Evolutionary conservation across 805 yeast species (phyloP).

Genomic region (Millerozyma acaciae): DNA sequence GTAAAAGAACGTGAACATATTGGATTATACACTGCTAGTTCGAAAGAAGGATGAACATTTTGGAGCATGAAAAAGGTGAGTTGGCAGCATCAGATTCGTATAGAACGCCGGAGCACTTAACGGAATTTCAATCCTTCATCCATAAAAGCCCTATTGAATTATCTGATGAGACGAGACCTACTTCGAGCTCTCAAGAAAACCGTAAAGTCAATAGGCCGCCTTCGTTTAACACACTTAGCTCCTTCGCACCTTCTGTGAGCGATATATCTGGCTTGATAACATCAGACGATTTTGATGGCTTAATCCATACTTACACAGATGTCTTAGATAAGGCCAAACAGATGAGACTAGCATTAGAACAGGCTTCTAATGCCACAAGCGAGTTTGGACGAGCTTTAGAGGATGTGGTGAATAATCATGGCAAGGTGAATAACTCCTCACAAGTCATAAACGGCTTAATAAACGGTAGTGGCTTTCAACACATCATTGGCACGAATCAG

Average conservation of each 20-base stretch:
- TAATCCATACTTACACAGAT: slow-evolving; percentile 45
- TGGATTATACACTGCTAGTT: neutral
- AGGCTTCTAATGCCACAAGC: slow-evolving; percentile 57
- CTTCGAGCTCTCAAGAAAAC: neutral
- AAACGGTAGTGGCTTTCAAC: slow-evolving; percentile 74
- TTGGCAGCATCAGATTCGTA: neutral
- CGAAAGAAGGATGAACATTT: neutral
- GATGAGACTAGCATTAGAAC: slow-evolving; percentile 44
- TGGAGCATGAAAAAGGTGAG: neutral
- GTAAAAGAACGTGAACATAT: neutral
- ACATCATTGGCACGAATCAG: slow-evolving; percentile 72
- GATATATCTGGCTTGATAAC: slow-evolving; percentile 63
- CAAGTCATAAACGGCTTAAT: slow-evolving; percentile 55
- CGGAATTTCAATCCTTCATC: slow-evolving; percentile 57
- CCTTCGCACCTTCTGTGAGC: slow-evolving; percentile 49
- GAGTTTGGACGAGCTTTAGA: slow-evolving; percentile 72
- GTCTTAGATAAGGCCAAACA: slow-evolving; percentile 44
- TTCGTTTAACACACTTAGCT: slow-evolving; percentile 40
- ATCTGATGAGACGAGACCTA: slow-evolving; percentile 11
- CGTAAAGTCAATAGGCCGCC: slow-evolving; percentile 18
- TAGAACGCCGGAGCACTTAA: slow-evolving; percentile 49
- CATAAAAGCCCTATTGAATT: slow-evolving; percentile 18
- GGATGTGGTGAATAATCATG: slow-evolving; percentile 23
- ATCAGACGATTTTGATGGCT: slow-evolving; percentile 52
- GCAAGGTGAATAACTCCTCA: slow-evolving; percentile 22